Evolutionary conservation across 139 green algal species (phyloP).

Genomic region (Chlorokybus atmophyticus): DNA sequence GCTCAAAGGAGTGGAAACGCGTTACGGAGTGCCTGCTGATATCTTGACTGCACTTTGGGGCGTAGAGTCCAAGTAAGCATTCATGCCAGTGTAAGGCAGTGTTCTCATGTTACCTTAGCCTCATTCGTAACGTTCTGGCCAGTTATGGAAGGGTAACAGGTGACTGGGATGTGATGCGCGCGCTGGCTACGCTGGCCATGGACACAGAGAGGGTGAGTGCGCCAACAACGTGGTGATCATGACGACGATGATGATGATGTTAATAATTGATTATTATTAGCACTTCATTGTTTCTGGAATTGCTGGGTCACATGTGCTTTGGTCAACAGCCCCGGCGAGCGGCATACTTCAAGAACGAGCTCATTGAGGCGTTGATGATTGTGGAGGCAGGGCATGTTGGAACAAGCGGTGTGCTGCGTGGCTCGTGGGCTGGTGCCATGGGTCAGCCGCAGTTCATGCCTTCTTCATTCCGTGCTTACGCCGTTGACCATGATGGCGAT

Average conservation of each 20-base stretch:
- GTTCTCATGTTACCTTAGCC: too few relatives aligned
- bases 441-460: slow-evolving; percentile 42
- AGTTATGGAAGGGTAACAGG: slow-evolving; percentile 19
- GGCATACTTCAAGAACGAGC: slow-evolving; percentile 20
- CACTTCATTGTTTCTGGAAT: not conserved
- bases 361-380: slow-evolving; percentile 18
- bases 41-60: slow-evolving; percentile 24
- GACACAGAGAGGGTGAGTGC: not conserved
- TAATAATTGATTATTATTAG: not conserved
- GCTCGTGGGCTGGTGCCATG: slow-evolving; percentile 32
- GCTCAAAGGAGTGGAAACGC: too few relatives aligned
- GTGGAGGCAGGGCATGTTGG: not conserved
- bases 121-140: too few relatives aligned
- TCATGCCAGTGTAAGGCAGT: too few relatives aligned
- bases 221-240: not conserved
- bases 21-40: slow-evolving; percentile 18
- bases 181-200: slow-evolving; percentile 25
- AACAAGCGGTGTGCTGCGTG: not conserved
- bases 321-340: not conserved
- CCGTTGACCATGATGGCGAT: slow-evolving; percentile 28
- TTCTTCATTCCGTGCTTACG: slow-evolving; percentile 17
- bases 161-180: slow-evolving; percentile 12
- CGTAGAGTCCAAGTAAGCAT: slow-evolving; percentile 19
- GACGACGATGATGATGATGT: not conserved
- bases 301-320: not conserved